Base-by-base conservation (phyloP, 305 asterid species). In the Fraxinus ornus region DNA sequence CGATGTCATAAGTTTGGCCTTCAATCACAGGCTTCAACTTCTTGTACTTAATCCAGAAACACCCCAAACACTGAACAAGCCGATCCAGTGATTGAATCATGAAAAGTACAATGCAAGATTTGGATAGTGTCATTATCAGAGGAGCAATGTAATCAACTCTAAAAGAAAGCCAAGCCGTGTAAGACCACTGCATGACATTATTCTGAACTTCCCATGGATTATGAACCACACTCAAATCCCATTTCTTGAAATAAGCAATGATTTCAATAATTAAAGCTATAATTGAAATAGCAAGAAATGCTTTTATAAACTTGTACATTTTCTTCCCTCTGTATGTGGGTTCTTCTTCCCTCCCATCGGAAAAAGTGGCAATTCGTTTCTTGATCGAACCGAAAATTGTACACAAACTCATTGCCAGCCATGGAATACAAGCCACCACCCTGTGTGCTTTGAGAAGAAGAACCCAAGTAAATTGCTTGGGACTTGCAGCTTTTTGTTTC, bases 71-170 rank as follows among this genome's bases (percentile, higher is more conserved):
- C 79, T 90, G 94, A 32, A 90, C 79, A 1, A 94, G 68, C 0
- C 98, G 90, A 90, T 96, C 99, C 83, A 91, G 3, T 0, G 98
- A 96, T 71, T 94, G 98, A 78, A 94, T 86, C 89, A 96, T 85
- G 88, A 96, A 96, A 22, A 96, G 91, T 17, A 96, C 94, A 28
- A 94, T 91, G 75, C 99, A 96, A 64, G 91, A 96, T 41, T 89
- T 86, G 7, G 99, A 94, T 35, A 96, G 91, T 2, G 78, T 80
- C 21, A 84, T 89, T 26, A 94, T 84, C 75, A 83, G 10, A 7
- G 99, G 98, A 36, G 99, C 97, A 49, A 90, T 84, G 82, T 96
- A 96, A 24, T 94, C 94, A 33, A 57, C 92, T 78, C 99, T 85
- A 64, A 96, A 90, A 70, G 90, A 84, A 90, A 94, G 24, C 98